Percentiles rank a stretch among this genome's conserved stretches.
phyloP scores from a whole-genome alignment of 2,329 filamentous ascomycete species.

The Metarhizium humberi region DNA sequence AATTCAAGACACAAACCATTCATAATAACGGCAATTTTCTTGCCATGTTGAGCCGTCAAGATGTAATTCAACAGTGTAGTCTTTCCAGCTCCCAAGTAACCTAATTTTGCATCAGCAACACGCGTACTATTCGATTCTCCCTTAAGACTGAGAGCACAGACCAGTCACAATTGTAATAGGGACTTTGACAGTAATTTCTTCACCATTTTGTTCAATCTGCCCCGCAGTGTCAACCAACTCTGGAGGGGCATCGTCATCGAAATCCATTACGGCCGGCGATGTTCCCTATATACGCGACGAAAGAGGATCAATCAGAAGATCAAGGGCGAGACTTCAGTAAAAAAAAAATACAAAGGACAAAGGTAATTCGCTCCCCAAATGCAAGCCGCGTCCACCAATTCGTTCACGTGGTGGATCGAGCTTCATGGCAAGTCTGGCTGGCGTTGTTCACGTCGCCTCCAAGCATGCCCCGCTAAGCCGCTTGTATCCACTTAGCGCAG shows the following conservation, averaged over 20 bases:
- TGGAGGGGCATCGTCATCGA: constrained; percentile 59
- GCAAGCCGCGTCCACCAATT: background rate
- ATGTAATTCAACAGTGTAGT: constrained; percentile 96
- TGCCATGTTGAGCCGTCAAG: constrained; percentile 86
- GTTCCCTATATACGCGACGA: background rate
- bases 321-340: background rate
- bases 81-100: constrained; percentile 92
- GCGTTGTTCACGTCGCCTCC: background rate
- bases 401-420: background rate
- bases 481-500: constrained; percentile 2
- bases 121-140: background rate
- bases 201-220: constrained; percentile 26
- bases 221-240: constrained; percentile 44
- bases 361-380: background rate
- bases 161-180: constrained; percentile 81
- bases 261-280: constrained; percentile 38
- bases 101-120: constrained; percentile 30
- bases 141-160: constrained; percentile 17
- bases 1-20: constrained; percentile 49
- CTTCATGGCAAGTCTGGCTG: no score
- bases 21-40: constrained; percentile 95
- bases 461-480: constrained; percentile 9
- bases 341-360: background rate
- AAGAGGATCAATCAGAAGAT: background rate
- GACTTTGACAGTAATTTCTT: constrained; percentile 53